Base-by-base conservation (phyloP, 192 early-diverging fungal species). In the Podila minutissima region DNA sequence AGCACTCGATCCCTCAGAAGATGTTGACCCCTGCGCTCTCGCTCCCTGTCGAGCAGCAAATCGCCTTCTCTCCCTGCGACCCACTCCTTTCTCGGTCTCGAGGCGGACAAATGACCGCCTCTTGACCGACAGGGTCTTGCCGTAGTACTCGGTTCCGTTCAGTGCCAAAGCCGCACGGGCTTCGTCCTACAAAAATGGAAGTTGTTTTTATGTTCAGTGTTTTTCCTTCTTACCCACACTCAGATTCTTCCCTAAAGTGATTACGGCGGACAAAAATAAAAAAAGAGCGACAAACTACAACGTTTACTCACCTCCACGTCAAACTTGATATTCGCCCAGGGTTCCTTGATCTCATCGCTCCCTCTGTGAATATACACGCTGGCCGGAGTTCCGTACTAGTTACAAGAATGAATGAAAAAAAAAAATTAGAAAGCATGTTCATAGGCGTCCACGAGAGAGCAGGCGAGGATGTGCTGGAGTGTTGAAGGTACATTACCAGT, bases 301-400 rank as follows among this genome's bases (percentile, higher is more conserved):
- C 19, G 13, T 28, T 1, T 19, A 22, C 7, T 55, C 61, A 67
- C 75, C 70, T 79, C 76, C 5, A 60, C 32, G 3, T 67, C 65
- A 59, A 79, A 79, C 50, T 79, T 79, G 70, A 79, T 13, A 41
- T 72, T 72, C 4, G 76, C 76, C 76, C 76, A 79, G 8, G 59
- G 28, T 3, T 31, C 48, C 20, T 69, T 66, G 13, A 63, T 59
- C 8, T 22, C 26, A 0, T n/a, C 31, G 17, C 51, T 2, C 24
- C 19, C 15, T 53, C 66, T 48, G 51, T 55, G 49, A 10, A 72
- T 72, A 62, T 46, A 72, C 15, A 79, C 62, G 4, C 57, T 19
- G 10, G 26, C 29, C 0, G 76, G 76, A 4, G 41, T 29, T 2
- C 70, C 76, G 24, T 73, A 60, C 69, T 72, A 59, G 5, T 31